Conservation (phyloP, 768 basidiomycete species). For the Sporobolomyces roseus region DNA sequence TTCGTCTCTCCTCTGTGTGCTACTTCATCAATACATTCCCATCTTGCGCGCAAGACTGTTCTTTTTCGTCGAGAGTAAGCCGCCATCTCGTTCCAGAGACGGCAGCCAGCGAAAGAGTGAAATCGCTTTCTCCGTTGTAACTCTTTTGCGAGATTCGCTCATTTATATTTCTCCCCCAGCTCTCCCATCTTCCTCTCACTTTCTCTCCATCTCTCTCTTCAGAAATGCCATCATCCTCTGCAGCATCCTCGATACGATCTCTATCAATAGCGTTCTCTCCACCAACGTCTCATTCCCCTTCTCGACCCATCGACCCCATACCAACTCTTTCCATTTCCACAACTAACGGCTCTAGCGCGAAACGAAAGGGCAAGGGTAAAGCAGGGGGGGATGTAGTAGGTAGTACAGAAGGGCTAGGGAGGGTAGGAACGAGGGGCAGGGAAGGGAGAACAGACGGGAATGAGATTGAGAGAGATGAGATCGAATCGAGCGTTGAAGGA, state of each 20-base stretch:
- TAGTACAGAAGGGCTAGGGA: slow-evolving; percentile 7
- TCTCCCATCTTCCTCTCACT: background rate
- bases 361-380: slow-evolving; percentile 11
- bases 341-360: background rate
- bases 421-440: background rate
- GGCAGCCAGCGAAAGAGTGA: too few species aligned
- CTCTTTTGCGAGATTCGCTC: too few species aligned
- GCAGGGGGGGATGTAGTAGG: slow-evolving; percentile 35
- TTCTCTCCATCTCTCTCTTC: background rate
- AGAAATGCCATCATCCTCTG: background rate
- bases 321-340: background rate
- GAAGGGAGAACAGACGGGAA: background rate
- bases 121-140: too few species aligned
- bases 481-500: background rate
- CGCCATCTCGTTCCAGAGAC: too few species aligned
- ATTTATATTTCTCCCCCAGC: too few species aligned
- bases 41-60: too few species aligned
- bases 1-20: background rate
- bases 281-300: background rate
- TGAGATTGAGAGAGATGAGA: background rate
- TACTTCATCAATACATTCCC: background rate
- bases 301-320: slow-evolving; percentile 7
- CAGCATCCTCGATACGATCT: slow-evolving; percentile 1
- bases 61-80: too few species aligned
- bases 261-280: slow-evolving; percentile 15